Percentiles rank a stretch among this genome's conserved stretches.
Evolutionary conservation across 2,329 filamentous ascomycete species (phyloP).

Genomic region (Cercospora zeina): DNA sequence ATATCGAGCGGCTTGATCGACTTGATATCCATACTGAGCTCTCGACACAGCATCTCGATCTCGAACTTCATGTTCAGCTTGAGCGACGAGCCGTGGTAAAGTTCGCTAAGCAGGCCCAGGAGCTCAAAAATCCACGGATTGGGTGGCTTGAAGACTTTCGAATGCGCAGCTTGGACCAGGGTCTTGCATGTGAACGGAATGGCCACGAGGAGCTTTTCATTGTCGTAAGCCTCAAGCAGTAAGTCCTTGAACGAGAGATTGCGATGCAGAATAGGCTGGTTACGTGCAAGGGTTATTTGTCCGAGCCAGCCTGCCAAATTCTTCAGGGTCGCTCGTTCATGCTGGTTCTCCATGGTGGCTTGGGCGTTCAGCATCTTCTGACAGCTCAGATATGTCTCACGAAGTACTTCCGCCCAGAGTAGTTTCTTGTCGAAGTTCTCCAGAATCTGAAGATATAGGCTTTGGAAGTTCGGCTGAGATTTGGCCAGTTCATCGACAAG

Average conservation of each 20-base stretch:
- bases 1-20: conserved; percentile 82
- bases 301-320: conserved; percentile 94
- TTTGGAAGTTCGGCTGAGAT: conserved; percentile 94
- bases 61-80: conserved; percentile 98
- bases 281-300: conserved; percentile 84
- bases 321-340: conserved; percentile 84
- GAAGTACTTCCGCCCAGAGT: conserved; percentile 84
- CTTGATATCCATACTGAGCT: conserved; percentile 87
- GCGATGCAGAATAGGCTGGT: conserved; percentile 92
- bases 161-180: conserved; percentile 77
- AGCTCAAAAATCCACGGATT: conserved; percentile 99
- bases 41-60: conserved; percentile 95
- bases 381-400: conserved; percentile 87
- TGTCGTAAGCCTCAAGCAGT: conserved; percentile 89
- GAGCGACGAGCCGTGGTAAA: conserved; percentile 89
- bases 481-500: conserved; percentile 95
- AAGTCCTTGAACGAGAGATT: conserved; percentile 98
- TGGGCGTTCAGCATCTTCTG: conserved; percentile 88
- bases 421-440: conserved; percentile 75
- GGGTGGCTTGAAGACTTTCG: conserved; percentile 86
- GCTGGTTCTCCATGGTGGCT: conserved; percentile 76
- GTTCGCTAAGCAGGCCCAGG: conserved; percentile 81
- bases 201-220: conserved; percentile 83
- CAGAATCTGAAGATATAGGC: conserved; percentile 86
- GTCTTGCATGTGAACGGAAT: conserved; percentile 99